A percentile compares a stretch with the other conserved stretches of the same genome.
These are phyloP conservation scores for Penicillium maclennaniae DNA, from an alignment of 495 filamentous ascomycete species.

Conservation along the genomic window DNA sequence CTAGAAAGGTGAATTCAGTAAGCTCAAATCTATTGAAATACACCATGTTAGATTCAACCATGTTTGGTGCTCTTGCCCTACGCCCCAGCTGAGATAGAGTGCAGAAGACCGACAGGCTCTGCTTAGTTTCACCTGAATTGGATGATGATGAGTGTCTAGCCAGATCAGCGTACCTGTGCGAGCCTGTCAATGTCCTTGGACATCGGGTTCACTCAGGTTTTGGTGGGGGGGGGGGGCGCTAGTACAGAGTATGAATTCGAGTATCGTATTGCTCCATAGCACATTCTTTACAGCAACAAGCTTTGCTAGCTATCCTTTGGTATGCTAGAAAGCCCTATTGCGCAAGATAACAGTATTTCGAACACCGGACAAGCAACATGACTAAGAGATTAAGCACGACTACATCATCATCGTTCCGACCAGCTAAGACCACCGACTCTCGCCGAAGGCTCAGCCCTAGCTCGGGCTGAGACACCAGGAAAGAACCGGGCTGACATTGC, in stretches of 20 bases:
- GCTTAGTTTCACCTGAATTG: too few relatives aligned
- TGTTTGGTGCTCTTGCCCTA: background rate
- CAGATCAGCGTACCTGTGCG: too few relatives aligned
- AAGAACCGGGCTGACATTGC: conserved; percentile 2
- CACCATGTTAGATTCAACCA: background rate
- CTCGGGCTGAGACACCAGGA: background rate
- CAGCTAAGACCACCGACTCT: background rate
- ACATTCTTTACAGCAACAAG: background rate
- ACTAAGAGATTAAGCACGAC: background rate
- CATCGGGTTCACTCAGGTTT: too few relatives aligned
- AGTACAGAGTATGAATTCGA: too few relatives aligned
- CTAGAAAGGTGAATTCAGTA: background rate
- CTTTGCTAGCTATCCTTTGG: background rate
- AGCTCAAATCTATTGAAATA: background rate
- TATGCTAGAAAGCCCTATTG: background rate
- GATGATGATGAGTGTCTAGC: too few relatives aligned
- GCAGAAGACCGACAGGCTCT: too few relatives aligned
- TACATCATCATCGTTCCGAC: background rate
- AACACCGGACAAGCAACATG: too few relatives aligned
- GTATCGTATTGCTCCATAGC: too few relatives aligned
- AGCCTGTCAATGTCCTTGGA: too few relatives aligned
- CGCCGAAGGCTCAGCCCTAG: background rate
- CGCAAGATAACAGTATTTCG: background rate
- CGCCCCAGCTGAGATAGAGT: too few relatives aligned
- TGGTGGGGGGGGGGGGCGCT: too few relatives aligned